Percentiles rank a stretch among this genome's conserved stretches.
Conservation (phyloP, 352 stramenopile species). For the Globisporangium takayamanum region DNA sequence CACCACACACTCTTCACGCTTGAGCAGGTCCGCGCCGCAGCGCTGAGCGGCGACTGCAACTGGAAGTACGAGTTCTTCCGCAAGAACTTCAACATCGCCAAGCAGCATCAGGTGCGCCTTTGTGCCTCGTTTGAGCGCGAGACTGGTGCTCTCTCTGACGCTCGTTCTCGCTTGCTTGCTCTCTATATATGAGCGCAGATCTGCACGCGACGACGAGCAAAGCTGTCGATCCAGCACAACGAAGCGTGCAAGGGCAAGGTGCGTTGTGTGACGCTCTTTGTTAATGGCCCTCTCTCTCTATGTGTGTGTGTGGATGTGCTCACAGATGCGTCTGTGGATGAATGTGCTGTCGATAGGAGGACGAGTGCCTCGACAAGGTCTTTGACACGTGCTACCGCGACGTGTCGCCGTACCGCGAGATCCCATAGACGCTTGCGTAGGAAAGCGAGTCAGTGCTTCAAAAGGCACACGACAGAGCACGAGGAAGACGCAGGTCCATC, state of each 20-base stretch:
- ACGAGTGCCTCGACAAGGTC: slow-evolving; percentile 81
- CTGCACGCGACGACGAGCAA: slow-evolving; percentile 86
- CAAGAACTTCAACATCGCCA: slow-evolving; percentile 87
- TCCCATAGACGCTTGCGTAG: slow-evolving; percentile 35
- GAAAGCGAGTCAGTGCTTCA: neutral
- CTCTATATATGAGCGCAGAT: slow-evolving; percentile 26
- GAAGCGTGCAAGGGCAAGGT: slow-evolving; percentile 72
- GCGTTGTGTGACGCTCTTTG: slow-evolving; percentile 6
- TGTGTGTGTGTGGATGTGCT: neutral
- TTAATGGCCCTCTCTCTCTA: neutral
- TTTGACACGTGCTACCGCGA: slow-evolving; percentile 85
- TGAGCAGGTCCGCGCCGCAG: slow-evolving; percentile 55
- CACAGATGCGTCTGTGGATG: neutral
- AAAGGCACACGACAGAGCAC: neutral
- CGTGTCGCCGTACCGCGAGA: slow-evolving; percentile 75
- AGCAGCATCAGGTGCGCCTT: slow-evolving; percentile 74
- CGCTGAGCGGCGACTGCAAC: slow-evolving; percentile 86
- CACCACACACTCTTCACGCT: neutral
- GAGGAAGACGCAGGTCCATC: neutral
- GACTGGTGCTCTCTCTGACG: neutral
- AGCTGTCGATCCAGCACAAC: slow-evolving; percentile 76
- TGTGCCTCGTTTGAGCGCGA: neutral
- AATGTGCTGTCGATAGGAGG: slow-evolving; percentile 30
- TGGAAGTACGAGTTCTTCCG: slow-evolving; percentile 90
- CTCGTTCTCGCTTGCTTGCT: neutral